phyloP scores from a whole-genome alignment of 345 rosid genomes.

The Acer saccharum region DNA sequence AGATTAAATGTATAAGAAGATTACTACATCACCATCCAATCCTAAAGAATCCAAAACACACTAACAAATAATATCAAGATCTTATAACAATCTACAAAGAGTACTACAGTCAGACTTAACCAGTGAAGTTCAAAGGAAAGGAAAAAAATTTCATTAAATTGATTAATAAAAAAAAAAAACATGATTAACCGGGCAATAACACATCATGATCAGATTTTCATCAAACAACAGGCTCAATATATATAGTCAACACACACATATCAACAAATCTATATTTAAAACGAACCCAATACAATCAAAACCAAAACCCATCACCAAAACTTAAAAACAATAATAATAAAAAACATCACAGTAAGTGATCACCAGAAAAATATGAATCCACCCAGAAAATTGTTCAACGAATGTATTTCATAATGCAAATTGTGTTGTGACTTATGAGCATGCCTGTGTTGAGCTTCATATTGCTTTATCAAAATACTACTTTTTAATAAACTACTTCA shows the following conservation, averaged over 20 bases:
- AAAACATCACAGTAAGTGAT: conserved; percentile 3
- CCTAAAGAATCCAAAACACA: background rate
- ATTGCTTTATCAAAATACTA: too few species aligned
- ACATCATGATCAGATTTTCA: background rate
- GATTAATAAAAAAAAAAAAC: background rate
- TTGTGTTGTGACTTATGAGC: too few species aligned
- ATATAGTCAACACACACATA: background rate
- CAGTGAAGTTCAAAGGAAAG: background rate
- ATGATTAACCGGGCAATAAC: background rate
- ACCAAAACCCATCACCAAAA: background rate
- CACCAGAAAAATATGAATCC: background rate
- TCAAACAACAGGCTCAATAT: background rate
- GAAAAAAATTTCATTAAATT: background rate
- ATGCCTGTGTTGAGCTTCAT: too few species aligned
- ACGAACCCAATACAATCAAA: background rate
- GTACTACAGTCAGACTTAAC: background rate
- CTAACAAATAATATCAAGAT: background rate
- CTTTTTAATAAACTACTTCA: too few species aligned
- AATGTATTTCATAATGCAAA: too few species aligned
- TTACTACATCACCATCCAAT: background rate
- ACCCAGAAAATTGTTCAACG: background rate
- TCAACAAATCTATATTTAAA: background rate
- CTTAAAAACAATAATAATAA: background rate
- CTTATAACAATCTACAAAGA: background rate
- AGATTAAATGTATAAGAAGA: background rate